Evolutionary conservation across 176 grass and related monocot species (phyloP).

Genomic region (Metroxylon sagu): DNA sequence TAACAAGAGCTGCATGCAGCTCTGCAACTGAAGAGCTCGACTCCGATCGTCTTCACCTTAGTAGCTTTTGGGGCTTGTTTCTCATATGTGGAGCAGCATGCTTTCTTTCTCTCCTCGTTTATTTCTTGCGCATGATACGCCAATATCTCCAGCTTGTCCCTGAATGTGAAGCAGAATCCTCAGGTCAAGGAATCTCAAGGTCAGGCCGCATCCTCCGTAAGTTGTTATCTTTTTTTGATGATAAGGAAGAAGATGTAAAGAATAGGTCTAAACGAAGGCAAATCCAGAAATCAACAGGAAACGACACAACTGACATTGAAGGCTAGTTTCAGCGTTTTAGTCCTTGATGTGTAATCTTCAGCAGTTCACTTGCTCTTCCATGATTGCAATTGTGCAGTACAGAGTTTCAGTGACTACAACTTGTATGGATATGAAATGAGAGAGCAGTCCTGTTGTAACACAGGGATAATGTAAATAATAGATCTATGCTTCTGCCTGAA

Average conservation of each 20-base stretch:
- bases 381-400: too few relatives aligned
- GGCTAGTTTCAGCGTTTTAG: background rate
- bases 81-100: slow-evolving; percentile 68
- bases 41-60: slow-evolving; percentile 54
- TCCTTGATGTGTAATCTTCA: too few relatives aligned
- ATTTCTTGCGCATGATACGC: slow-evolving; percentile 39
- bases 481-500: too few relatives aligned
- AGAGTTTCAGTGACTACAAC: too few relatives aligned
- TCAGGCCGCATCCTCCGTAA: slow-evolving; percentile 16
- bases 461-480: too few relatives aligned
- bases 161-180: background rate
- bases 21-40: slow-evolving; percentile 40
- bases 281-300: slow-evolving; percentile 5
- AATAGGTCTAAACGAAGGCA: slow-evolving; percentile 17
- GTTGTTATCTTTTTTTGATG: slow-evolving; percentile 59
- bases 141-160: slow-evolving; percentile 28
- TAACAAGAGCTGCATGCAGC: slow-evolving; percentile 28
- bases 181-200: background rate
- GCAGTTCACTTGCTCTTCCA: too few relatives aligned
- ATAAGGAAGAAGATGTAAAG: slow-evolving; percentile 29
- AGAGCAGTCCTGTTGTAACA: too few relatives aligned
- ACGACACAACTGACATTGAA: slow-evolving; percentile 15
- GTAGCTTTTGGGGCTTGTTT: slow-evolving; percentile 82
- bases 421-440: too few relatives aligned
- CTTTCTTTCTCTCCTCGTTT: slow-evolving; percentile 42